Percentiles rank a stretch among this genome's conserved stretches.
phyloP scores from a whole-genome alignment of 768 basidiomycete species.

The Pleurotus djamor region DNA sequence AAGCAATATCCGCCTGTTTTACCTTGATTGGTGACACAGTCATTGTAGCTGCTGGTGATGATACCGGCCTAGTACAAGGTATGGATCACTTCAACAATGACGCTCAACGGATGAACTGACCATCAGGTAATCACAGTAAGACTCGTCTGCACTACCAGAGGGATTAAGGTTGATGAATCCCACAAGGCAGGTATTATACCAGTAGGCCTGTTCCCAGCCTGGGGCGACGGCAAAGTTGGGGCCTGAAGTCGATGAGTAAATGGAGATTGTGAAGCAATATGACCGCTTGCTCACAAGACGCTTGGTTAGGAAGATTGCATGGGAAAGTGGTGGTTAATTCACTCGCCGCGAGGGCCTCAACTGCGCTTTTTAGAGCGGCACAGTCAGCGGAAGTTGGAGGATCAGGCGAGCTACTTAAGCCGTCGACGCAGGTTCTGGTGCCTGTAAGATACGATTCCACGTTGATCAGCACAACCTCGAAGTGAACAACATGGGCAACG shows the following conservation, averaged over 20 bases:
- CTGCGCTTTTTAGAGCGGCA: slow-evolving; percentile 1
- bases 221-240: slow-evolving; percentile 11
- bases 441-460: background rate
- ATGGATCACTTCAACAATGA: background rate
- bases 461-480: background rate
- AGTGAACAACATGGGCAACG: background rate
- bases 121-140: slow-evolving; percentile 11
- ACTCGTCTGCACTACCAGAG: slow-evolving; percentile 3
- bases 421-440: slow-evolving; percentile 6
- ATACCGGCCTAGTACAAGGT: background rate
- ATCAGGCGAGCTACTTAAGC: slow-evolving; percentile 1
- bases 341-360: slow-evolving; percentile 9
- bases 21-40: background rate
- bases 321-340: slow-evolving; percentile 4
- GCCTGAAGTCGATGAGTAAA: background rate
- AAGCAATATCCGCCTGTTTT: slow-evolving; percentile 2
- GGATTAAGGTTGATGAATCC: slow-evolving; percentile 10
- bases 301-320: slow-evolving; percentile 7
- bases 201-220: slow-evolving; percentile 9
- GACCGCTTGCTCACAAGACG: background rate
- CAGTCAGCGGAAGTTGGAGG: slow-evolving; percentile 8
- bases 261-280: background rate
- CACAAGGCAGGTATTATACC: slow-evolving; percentile 7
- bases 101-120: slow-evolving; percentile 5
- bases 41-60: background rate